phyloP scores from a whole-genome alignment of 208 protist genomes.

The Polymyxa betae region DNA sequence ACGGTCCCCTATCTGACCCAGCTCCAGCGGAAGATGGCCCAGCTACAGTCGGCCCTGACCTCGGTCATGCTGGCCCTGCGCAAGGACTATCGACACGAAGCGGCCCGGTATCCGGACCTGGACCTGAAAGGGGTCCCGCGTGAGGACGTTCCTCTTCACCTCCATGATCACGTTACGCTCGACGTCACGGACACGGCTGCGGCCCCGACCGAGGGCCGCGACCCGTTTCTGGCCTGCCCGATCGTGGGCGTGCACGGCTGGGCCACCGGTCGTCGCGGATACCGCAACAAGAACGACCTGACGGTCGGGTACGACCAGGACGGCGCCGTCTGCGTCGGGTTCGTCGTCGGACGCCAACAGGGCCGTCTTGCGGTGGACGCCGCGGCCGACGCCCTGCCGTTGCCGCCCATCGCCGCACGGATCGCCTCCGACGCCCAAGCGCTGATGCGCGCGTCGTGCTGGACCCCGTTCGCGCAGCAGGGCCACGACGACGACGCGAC shows the following conservation, averaged over 20 bases:
- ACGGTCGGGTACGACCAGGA: slow-evolving; percentile 44
- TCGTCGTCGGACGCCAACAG: slow-evolving; percentile 33
- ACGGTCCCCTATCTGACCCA: not conserved
- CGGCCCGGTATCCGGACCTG: not conserved
- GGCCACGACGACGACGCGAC: not conserved
- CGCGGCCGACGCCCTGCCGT: not conserved
- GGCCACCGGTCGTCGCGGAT: not conserved
- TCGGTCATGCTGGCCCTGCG: not conserved
- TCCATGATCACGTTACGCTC: not conserved
- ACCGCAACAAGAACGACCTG: slow-evolving; percentile 60
- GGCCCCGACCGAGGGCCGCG: not conserved
- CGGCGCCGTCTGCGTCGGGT: slow-evolving; percentile 51
- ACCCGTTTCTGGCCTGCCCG: slow-evolving; percentile 1
- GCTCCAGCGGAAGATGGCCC: not conserved
- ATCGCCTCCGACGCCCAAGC: slow-evolving; percentile 36
- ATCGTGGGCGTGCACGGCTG: slow-evolving; percentile 25
- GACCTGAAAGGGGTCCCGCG: slow-evolving; percentile 3
- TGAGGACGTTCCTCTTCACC: not conserved
- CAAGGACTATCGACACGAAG: not conserved
- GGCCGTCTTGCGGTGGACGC: slow-evolving; percentile 53
- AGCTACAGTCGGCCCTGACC: not conserved
- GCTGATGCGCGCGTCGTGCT: not conserved
- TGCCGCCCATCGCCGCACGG: slow-evolving; percentile 14
- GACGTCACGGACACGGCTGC: not conserved
- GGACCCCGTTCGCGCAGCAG: not conserved